Evolutionary conservation across 495 filamentous ascomycete genomes (phyloP), one percentile per base, ranked within the genome.

Genomic region (Penicillium paradoxum): DNA sequence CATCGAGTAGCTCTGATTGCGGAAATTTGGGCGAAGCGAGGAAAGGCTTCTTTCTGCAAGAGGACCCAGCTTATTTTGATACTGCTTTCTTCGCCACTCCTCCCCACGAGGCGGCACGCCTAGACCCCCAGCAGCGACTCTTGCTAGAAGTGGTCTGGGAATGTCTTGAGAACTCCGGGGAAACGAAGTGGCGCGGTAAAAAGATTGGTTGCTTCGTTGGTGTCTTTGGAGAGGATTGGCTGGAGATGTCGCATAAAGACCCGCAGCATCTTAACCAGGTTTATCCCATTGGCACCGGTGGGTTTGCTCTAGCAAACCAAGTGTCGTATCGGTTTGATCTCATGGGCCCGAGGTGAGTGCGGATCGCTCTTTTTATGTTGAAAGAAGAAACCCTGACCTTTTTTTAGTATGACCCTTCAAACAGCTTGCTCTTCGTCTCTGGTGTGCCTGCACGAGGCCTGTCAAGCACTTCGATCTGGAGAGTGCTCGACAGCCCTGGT

Each of bases 121-220:
- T 83, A 65, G 82, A 86, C 52, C 83, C 83, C 0, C 77, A 82
- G 29, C 81, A 84, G 49, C 58, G 82, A 0, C 63, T 76, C 10
- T 59, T 87, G 0, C 66, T 86, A 0, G 82, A 87, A 52, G 71
- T 75, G 1, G 62, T 73, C 0, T 59, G 49, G 19, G 71, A 75
- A 33, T 61, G 60, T 22, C 32, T 75, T 1, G 73, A 75, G 40
- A 69, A 64, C 45, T 70, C 73, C 0, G 81, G 82, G 3, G 69
- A 74, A 49, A 58, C 56, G 1, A 45, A 63, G 19, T 82, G 64
- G 60, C 60, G 64, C 10, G 79, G 78, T 0, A 66, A 64, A 36
- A 38, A 61, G 6, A 68, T 79, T 5, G 76, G 78, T 0, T 69
- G 61, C 51, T 83, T 73, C 51, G 59, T 79, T 1, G 80, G 80